Base-by-base conservation (phyloP, 331 rosid species). In the Quercus lobata region DNA sequence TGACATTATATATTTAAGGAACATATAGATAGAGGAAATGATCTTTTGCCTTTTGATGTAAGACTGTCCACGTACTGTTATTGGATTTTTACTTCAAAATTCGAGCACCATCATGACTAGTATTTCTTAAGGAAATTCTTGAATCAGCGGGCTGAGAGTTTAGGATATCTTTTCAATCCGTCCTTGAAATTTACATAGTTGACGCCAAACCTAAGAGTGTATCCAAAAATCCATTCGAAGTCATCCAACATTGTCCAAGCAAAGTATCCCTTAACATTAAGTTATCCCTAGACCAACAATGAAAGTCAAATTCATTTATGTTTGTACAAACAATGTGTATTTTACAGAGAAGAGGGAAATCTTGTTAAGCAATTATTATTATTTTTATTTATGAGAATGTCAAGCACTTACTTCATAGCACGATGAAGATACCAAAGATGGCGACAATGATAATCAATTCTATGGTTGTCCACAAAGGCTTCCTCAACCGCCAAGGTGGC, bases 231-330 rank as follows among this genome's bases (percentile, higher is more conserved):
- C 97, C 92, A 92, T 85, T 92, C 94, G 32, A 90, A 87, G 73
- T 84, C 83, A 77, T 92, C 97, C 61, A 92, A 63, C 7, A 92
- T 73, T 0, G 94, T 88, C 97, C 97, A 92, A 19, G 94, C 92
- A 76, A 90, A 90, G 71, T 83, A 90, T 2, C 92, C 92, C 70
- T 82, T 78, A 32, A 88, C 80, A 4, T 83, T 88, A 69, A 79
- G 3, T 86, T 91, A 63, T 82, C 88, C 83, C 92, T 91, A 58
- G 17, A 69, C 5, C 41, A n/a, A 76, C 1, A 46, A 46, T 2
- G 46, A 71, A 2, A 56, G 4, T 16, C 3, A 55, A 49, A 30
- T 0, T 10, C 4, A 16, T 29, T 29, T 12, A 10, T 3, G n/a
- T 8, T 68, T 68, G 15, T 32, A 14, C 34, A 7, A 72, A 53